Evolutionary conservation across 305 asterid species (phyloP).

Genomic region (Euphrasia arctica): DNA sequence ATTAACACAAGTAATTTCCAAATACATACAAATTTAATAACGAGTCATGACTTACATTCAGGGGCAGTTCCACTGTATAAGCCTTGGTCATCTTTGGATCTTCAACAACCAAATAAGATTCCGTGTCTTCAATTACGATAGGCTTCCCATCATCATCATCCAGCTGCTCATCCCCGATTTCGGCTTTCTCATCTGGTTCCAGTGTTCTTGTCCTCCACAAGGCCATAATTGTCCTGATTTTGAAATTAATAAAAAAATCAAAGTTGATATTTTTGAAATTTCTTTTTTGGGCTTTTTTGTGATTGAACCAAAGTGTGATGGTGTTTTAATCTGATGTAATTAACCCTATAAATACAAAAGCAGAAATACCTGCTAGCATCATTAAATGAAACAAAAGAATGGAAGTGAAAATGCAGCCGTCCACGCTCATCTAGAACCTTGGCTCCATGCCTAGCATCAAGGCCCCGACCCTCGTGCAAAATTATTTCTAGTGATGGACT

Average conservation of each 20-base stretch:
- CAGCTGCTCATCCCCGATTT: constrained; percentile 49
- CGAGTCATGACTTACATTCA: constrained; percentile 44
- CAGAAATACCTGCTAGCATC: constrained; percentile 69
- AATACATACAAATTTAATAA: not conserved
- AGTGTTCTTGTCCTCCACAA: constrained; percentile 77
- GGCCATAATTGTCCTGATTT: constrained; percentile 75
- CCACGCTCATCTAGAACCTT: constrained; percentile 71
- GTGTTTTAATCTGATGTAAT: not conserved
- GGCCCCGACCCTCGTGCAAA: constrained; percentile 68
- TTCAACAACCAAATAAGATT: constrained; percentile 47
- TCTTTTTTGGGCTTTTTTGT: not conserved
- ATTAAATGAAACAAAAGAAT: constrained; percentile 70
- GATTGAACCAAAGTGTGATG: not conserved
- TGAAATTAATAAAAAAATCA: constrained; percentile 14
- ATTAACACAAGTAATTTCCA: not conserved
- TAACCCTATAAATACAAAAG: not conserved
- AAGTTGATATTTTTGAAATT: not conserved
- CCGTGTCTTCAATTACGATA: constrained; percentile 42
- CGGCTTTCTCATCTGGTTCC: constrained; percentile 54
- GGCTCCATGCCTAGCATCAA: constrained; percentile 81
- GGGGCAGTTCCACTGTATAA: constrained; percentile 55
- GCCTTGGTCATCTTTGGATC: constrained; percentile 64
- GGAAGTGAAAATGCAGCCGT: constrained; percentile 78
- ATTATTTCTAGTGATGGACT: constrained; percentile 73
- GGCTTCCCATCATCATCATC: constrained; percentile 45